Evolutionary conservation across 139 green algal species (phyloP), one percentile per base, ranked within the genome.

Genomic region (Tetradesmus obliquus): DNA sequence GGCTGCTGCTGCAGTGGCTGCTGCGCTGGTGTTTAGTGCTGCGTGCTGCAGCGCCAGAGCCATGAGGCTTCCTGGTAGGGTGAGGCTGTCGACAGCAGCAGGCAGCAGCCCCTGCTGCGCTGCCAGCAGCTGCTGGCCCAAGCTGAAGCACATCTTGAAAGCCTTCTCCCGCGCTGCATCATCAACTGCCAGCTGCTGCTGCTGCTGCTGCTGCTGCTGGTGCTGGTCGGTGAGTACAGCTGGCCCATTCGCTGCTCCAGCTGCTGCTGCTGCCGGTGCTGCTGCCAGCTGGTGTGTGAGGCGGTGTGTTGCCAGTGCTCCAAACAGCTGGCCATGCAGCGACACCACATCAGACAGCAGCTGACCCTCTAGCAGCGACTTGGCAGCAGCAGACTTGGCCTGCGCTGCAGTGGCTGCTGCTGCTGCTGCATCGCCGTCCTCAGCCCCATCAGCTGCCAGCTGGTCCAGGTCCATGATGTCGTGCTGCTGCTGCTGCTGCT

Each of bases 281-380:
- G 88, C 17, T n/a, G 57, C 20, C 53, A 55, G 60, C 20, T 24
- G 17, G 57, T 76, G 66, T 88, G 90, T 74, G 20, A 90, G 13
- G 12, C 74, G 71, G 55, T 76, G 82, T 86, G 88, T 72, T 24
- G 87, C 84, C 32, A 95, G 74, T 3, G 69, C 82, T 74, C 45
- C 55, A 79, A 92, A 95, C 57, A 96, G 92, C 54, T 80, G 87
- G 2, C 72, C 57, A 83, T 98, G 96, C 84, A 97, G 79, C 5
- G 24, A 51, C 12, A 98, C 97, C 2, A 97, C 86, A 5, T 98
- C 94, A 19, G 84, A 79, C 74, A 98, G 91, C 55, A 97, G 58
- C 66, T 95, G 88, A 1, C 97, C 97, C 22, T 97, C 91, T 32
- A 97, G 87, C 82, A 98, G 91, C 83, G 94, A 90, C 84, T 90